Evolutionary conservation across 202 grass and related monocot genomes (phyloP).

Genomic region (Sporobolus alterniflorus): DNA sequence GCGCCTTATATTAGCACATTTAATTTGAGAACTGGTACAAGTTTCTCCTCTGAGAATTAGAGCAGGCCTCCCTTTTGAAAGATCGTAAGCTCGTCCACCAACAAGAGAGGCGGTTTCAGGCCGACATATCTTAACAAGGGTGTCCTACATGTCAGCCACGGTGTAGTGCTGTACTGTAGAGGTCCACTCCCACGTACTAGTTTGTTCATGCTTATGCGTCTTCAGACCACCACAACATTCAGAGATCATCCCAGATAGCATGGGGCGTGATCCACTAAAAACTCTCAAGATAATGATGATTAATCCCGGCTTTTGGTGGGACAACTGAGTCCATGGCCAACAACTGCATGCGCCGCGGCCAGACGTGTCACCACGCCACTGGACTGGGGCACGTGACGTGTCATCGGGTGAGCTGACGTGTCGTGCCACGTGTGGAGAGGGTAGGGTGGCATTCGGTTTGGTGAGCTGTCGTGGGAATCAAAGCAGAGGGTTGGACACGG

Average conservation of each 20-base stretch:
- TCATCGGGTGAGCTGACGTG: neutral
- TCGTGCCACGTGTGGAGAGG: neutral
- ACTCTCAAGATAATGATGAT: conserved; percentile 37
- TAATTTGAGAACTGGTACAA: neutral
- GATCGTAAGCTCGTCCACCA: too few relatives aligned
- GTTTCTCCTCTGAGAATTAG: too few relatives aligned
- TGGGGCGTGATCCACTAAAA: conserved; percentile 40
- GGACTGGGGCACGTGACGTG: neutral
- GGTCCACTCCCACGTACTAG: too few relatives aligned
- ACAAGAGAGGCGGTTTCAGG: conserved; percentile 5
- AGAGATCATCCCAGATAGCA: conserved; percentile 44
- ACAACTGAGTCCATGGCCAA: neutral
- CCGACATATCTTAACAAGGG: conserved; percentile 37
- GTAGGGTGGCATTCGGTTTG: neutral
- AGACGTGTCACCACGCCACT: conserved; percentile 28
- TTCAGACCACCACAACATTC: neutral
- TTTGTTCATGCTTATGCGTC: neutral
- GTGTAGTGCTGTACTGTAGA: too few relatives aligned
- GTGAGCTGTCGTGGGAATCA: neutral
- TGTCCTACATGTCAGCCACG: too few relatives aligned
- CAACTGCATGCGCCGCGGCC: accelerated
- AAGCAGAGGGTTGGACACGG: neutral
- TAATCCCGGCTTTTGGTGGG: neutral
- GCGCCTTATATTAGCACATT: too few relatives aligned
- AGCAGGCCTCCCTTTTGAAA: conserved; percentile 12